Evolutionary conservation across 2,329 filamentous ascomycete genomes (phyloP).

Genomic region (Pseudophaeomoniella oleicola): DNA sequence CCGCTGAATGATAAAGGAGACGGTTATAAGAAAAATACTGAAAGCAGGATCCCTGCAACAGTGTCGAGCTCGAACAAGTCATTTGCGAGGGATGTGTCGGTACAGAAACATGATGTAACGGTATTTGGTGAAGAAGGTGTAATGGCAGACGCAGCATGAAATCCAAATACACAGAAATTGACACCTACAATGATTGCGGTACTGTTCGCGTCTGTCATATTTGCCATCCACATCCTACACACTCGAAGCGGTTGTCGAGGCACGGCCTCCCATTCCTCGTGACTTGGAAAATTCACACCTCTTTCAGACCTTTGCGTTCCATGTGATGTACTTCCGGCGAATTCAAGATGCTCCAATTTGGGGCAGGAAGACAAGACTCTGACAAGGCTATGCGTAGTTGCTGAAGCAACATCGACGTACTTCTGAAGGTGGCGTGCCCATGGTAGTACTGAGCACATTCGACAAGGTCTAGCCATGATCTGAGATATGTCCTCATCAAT

Average conservation of each 20-base stretch:
- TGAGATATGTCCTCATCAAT: not conserved
- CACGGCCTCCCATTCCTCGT: not conserved
- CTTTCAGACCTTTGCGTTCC: not conserved
- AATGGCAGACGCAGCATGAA: not conserved
- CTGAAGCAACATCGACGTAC: not conserved
- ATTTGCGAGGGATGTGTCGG: not conserved
- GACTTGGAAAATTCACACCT: not conserved
- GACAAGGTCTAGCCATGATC: not conserved
- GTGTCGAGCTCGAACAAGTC: not conserved
- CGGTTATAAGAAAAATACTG: too few relatives aligned
- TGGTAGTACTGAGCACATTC: not conserved
- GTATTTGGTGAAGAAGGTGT: not conserved
- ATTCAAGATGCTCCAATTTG: not conserved
- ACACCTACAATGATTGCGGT: not conserved
- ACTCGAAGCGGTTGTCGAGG: not conserved
- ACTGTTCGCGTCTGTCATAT: too few relatives aligned
- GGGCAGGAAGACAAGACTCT: not conserved
- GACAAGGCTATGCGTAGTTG: not conserved
- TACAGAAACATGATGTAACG: not conserved
- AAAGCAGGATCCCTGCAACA: too few relatives aligned
- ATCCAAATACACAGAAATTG: not conserved
- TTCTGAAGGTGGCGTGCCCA: not conserved
- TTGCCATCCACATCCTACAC: too few relatives aligned
- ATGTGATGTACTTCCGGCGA: not conserved
- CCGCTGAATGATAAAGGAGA: too few relatives aligned